Base-by-base conservation (phyloP, 1,139 yeast genomes). In the Petasospora fabianii region DNA sequence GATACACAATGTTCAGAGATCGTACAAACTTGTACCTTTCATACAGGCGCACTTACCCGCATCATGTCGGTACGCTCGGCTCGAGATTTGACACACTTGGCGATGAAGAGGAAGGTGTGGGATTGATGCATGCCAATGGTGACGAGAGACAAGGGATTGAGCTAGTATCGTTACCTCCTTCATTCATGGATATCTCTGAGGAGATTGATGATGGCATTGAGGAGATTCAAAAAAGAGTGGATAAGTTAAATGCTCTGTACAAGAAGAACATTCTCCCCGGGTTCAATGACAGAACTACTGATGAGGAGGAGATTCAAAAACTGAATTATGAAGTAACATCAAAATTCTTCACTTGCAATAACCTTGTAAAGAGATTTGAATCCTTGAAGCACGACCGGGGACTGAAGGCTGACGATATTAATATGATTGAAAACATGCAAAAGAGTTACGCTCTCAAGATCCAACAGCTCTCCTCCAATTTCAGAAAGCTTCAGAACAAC, bases 251-350 rank as follows among this genome's bases (percentile, higher is more conserved):
- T 40, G 71, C 74, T 26, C 61, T 87, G 35, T 94, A 94, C 59
- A 82, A 84, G 58, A 84, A 82, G 61, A 84, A 90, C 50, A 71
- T 92, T 21, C 73, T 92, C 34, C 96, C 96, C 3, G 92, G 92
- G 29, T 85, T 88, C 55, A 80, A 75, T 48, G 97, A 90, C 58
- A 73, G 85, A 47, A 72, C 78, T 3, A 69, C 71, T 17, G 80
- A 79, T 48, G 84, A 82, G 50, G 86, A 82, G 48, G 75, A 72
- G 44, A 87, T 94, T 47, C 97, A 90, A 57, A 76, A 76, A 40
- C 61, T 86, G 50, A 87, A 92, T 41, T 80, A 76, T 53, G 71
- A 75, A 19, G 80, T 90, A 36, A 84, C 96, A 18, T 71, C 77
- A 60, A 67, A 73, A 50, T 75, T 84, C 59, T 96, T 88, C 58